These are phyloP conservation scores for Dactylella cylindrospora DNA, from an alignment of 2,329 filamentous ascomycete species.

Conservation along the genomic window DNA sequence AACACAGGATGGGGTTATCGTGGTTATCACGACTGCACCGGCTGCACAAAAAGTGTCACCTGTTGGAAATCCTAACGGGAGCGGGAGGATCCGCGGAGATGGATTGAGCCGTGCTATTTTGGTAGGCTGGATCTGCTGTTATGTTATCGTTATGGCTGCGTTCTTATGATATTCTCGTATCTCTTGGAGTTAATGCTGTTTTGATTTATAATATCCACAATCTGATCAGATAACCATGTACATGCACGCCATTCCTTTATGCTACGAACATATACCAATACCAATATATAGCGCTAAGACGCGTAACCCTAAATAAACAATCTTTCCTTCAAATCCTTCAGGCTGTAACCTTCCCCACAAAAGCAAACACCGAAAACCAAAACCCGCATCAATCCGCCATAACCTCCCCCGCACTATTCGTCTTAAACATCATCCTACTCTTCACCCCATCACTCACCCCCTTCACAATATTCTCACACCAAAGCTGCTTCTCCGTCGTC, in stretches of 20 bases:
- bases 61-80: constrained; percentile 14
- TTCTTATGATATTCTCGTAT: too few species aligned
- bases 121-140: background rate
- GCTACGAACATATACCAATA: too few species aligned
- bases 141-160: background rate
- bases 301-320: too few species aligned
- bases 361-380: too few species aligned
- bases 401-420: constrained; percentile 17
- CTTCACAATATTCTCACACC: constrained; percentile 55
- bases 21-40: constrained; percentile 18
- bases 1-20: constrained; percentile 13
- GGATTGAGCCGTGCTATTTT: background rate
- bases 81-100: background rate
- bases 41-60: constrained; percentile 31
- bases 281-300: too few species aligned
- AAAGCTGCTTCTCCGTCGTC: constrained; percentile 53
- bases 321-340: too few species aligned
- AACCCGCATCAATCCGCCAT: too few species aligned
- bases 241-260: too few species aligned
- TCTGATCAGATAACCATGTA: too few species aligned
- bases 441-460: constrained; percentile 55
- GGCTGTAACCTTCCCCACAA: too few species aligned
- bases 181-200: too few species aligned
- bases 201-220: too few species aligned
- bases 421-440: constrained; percentile 34